Base-by-base conservation (phyloP, 2,329 filamentous ascomycete genomes). In the Alternaria sp. region DNA sequence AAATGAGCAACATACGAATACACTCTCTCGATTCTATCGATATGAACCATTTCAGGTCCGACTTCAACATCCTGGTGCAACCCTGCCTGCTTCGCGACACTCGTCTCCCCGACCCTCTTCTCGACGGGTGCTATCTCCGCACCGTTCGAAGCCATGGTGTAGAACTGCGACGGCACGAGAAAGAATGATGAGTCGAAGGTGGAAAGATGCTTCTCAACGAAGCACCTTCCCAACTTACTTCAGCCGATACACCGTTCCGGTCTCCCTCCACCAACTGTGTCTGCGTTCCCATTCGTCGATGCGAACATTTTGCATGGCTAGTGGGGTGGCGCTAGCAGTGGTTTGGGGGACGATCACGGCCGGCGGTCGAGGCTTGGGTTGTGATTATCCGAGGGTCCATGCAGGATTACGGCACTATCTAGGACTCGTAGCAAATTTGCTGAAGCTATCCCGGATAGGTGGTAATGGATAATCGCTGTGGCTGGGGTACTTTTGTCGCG, bases 1-100 rank as follows among this genome's bases (percentile, higher is more conserved):
- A 9, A 23, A 28, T 7, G 17, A 26, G 31, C 5, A 23, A 69
- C 72, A 60, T 60, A 77, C 75, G 71, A 72, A 56, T 79, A 79
- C 17, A 79, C 75, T 37, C 64, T 71, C 53, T 77, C 73, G 14
- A 77, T 74, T 28, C 73, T 69, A 29, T 74, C 77, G 45, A 79
- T 65, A 63, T 78, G 71, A 21, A 76, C 45, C 51, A 67, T 62
- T 17, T 72, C 73, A 44, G 58, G 57, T 5, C 72, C 76, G 13
- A 69, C 56, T 54, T 78, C 75, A 21, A 73, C 67, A 66, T 79
- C 75, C 17, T 69, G 61, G 51, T 72, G 66, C 34, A 71, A 33
- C 17, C 72, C 71, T 5, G 56, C 66, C 21, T 70, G 65, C 60
- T 75, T 73, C 8, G 62, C 56, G 13, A 48, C 55, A 24, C 36